Percentiles rank a stretch among this genome's conserved stretches.
Conservation (phyloP, 2,329 filamentous ascomycete genomes). For the Fusarium zealandicum region DNA sequence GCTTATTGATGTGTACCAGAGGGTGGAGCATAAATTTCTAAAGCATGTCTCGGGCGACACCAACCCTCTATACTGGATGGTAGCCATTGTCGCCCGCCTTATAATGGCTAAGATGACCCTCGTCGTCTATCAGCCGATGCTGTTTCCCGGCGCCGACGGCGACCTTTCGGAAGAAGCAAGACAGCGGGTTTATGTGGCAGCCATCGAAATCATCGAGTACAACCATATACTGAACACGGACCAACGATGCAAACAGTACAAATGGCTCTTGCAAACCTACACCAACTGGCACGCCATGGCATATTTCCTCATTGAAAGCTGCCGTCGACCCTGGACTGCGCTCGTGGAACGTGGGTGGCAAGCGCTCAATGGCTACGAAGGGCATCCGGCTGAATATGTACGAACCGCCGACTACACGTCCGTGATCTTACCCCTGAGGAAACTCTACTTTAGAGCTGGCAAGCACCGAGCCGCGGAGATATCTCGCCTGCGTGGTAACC, state of each 20-base stretch:
- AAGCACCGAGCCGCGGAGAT: constrained; percentile 61
- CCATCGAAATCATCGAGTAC: constrained; percentile 77
- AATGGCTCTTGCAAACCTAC: constrained; percentile 60
- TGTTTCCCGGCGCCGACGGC: constrained; percentile 64
- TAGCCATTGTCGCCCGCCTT: constrained; percentile 71
- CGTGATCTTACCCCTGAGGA: constrained; percentile 62
- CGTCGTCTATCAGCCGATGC: constrained; percentile 76
- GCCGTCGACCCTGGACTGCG: constrained; percentile 57
- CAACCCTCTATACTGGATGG: constrained; percentile 70
- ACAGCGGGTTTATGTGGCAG: constrained; percentile 73
- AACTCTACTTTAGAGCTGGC: constrained; percentile 60
- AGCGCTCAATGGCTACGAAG: constrained; percentile 51
- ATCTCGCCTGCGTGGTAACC: constrained; percentile 55
- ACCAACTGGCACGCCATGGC: constrained; percentile 61
- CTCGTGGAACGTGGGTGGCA: constrained; percentile 60
- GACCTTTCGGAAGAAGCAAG: constrained; percentile 67
- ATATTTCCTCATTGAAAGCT: constrained; percentile 56
- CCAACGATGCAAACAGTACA: constrained; percentile 52
- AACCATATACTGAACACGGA: constrained; percentile 71
- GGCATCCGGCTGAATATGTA: constrained; percentile 52
- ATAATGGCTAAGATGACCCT: constrained; percentile 82
- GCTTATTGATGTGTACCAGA: constrained; percentile 60
- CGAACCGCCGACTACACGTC: constrained; percentile 55
- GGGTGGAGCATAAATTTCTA: constrained; percentile 63
- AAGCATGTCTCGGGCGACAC: constrained; percentile 57